Evolutionary conservation across 208 protist species (phyloP), one percentile per base, ranked within the genome.

Genomic region (Giardia muris): DNA sequence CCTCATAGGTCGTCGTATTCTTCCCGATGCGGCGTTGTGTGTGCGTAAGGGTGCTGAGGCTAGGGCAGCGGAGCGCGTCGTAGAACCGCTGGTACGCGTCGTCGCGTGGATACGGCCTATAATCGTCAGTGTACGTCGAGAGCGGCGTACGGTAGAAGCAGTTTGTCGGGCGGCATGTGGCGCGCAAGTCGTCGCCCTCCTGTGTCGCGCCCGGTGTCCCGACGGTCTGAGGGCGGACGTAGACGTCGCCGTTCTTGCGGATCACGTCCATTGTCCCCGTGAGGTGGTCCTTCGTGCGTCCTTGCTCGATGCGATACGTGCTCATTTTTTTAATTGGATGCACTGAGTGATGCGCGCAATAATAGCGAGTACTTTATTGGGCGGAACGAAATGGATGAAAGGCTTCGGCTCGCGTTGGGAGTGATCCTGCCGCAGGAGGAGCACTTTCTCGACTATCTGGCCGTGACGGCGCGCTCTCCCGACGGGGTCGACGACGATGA

Each of bases 321-420:
- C 57, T 76, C 57, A 76, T 76, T 76, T 76, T 76, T 76, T 76
- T 39, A n/a, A n/a, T n/a, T n/a, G n/a, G n/a, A n/a, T n/a, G n/a
- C n/a, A n/a, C n/a, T n/a, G n/a, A n/a, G n/a, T n/a, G n/a, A n/a
- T n/a, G n/a, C n/a, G n/a, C n/a, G n/a, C n/a, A n/a, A n/a, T n/a
- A n/a, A n/a, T n/a, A n/a, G n/a, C n/a, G n/a, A n/a, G n/a, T n/a
- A n/a, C n/a, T n/a, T n/a, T n/a, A n/a, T n/a, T n/a, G n/a, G n/a
- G n/a, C n/a, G n/a, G n/a, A n/a, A n/a, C n/a, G n/a, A n/a, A n/a
- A n/a, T n/a, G n/a, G n/a, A n/a, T n/a, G n/a, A n/a, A n/a, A n/a
- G n/a, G n/a, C 57, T 76, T 39, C 10, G 30, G 57, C 19, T 76
- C 57, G 57, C 57, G 19, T 76, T 76, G 57, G 19, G 30, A 39